Base-by-base conservation (phyloP, 2,329 filamentous ascomycete genomes). In the Ophiostoma himal-ulmi region DNA sequence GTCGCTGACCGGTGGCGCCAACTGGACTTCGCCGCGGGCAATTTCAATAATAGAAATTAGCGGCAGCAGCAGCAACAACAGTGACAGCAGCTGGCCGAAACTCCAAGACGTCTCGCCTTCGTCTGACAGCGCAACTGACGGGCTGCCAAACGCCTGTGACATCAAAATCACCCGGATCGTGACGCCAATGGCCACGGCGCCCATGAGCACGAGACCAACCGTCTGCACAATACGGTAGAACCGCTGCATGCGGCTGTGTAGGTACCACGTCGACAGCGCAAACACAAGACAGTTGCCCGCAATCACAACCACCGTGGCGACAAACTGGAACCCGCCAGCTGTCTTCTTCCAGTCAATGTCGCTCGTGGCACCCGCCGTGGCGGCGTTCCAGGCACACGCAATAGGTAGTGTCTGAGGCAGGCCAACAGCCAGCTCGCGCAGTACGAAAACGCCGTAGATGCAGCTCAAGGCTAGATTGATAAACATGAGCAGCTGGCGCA, bases 401-500 rank as follows among this genome's bases (percentile, higher is more conserved):
- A 91, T 85, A 0, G 88, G 87, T 41, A 90, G 77, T 0, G 76
- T 83, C 73, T 72, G 82, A 77, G 75, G 73, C 72, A 89, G 77
- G 20, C 83, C 82, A 70, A 82, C 83, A 68, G 82, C 78, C 11
- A 89, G 85, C 22, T 81, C 82, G 74, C 83, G 81, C 30, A 89
- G 79, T 60, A 89, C 82, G 74, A 86, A 87, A 20, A 87, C 77
- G 8, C 87, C 86, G 44, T 82, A 84, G 3, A 86, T 78, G 68
- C 84, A 84, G 5, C 84, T 86, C 17, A 91, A 82, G 0, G 81
- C 82, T 72, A 90, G 79, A 77, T 89, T 91, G 72, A 86, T 81
- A 72, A 90, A 83, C 87, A 91, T 91, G 74, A 90, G 82, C 30
- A 85, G 79, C 76, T 90, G 87, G 30, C 88, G 82, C 74, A 91